phyloP scores from a whole-genome alignment of 1,284 basidiomycete genomes.

The Phylloporus sp. region DNA sequence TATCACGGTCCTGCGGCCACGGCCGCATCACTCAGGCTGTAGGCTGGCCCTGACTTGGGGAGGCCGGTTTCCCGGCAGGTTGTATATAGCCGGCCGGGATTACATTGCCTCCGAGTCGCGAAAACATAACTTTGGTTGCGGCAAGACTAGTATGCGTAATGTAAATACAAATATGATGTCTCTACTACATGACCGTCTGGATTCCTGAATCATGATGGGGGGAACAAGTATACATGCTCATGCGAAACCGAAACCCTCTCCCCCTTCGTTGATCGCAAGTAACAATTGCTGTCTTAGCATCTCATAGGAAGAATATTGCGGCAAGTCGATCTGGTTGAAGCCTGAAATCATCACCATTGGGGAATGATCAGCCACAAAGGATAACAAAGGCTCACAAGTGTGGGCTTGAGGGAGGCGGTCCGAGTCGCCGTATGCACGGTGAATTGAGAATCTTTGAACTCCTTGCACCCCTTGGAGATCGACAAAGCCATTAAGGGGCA shows the following conservation, averaged over 20 bases:
- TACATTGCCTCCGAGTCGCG: not conserved
- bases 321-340: conserved; percentile 88
- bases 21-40: no score
- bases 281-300: conserved; percentile 88
- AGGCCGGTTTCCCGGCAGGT: not conserved
- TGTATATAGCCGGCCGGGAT: not conserved
- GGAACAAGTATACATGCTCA: conserved; percentile 29
- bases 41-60: not conserved
- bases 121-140: not conserved
- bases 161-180: conserved; percentile 42
- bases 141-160: conserved; percentile 24
- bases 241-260: conserved; percentile 89
- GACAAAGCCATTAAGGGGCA: conserved; percentile 92
- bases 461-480: conserved; percentile 96
- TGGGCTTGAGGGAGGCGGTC: conserved; percentile 90
- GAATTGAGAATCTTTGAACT: conserved; percentile 95
- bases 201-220: conserved; percentile 16
- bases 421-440: conserved; percentile 86
- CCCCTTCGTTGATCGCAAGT: conserved; percentile 92
- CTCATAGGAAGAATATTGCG: conserved; percentile 92
- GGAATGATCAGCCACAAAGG: conserved; percentile 11
- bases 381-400: conserved; percentile 68
- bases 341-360: conserved; percentile 45
- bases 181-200: conserved; percentile 31
- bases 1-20: not conserved